phyloP scores from a whole-genome alignment of 2,329 filamentous ascomycete species.

The Coleophoma crateriformis region DNA sequence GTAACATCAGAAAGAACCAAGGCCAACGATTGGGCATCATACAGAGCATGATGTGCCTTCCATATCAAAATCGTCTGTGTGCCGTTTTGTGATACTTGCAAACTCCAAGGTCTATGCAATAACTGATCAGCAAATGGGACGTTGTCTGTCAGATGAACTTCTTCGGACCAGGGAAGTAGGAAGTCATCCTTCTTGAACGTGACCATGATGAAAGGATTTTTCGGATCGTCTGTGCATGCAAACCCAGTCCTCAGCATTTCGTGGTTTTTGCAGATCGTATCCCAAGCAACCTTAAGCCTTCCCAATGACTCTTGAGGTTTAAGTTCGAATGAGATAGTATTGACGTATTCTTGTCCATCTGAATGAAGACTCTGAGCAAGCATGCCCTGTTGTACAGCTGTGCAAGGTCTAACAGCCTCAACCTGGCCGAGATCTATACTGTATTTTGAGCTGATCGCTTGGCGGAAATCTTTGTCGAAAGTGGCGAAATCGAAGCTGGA shows the following conservation, averaged over 20 bases:
- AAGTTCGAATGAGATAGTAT: conserved; percentile 56
- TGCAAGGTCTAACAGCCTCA: conserved; percentile 68
- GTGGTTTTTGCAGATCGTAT: conserved; percentile 43
- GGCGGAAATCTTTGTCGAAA: conserved; percentile 41
- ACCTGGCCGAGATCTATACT: conserved; percentile 28
- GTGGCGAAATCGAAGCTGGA: conserved; percentile 38
- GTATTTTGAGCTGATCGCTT: conserved; percentile 18
- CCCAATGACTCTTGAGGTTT: conserved; percentile 30
- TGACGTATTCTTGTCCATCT: conserved; percentile 67
- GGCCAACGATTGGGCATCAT: conserved; percentile 73
- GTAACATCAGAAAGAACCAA: conserved; percentile 57
- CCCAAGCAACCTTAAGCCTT: conserved; percentile 54
- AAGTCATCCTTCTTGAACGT: conserved; percentile 39
- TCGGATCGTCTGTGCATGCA: conserved; percentile 49
- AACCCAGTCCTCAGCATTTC: conserved; percentile 77
- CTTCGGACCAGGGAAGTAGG: conserved; percentile 34
- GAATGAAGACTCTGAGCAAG: conserved; percentile 68
- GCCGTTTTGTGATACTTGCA: conserved; percentile 9
- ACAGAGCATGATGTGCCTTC: conserved; percentile 67
- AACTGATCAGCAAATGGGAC: conserved; percentile 2
- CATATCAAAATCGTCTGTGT: conserved; percentile 14
- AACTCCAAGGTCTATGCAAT: conserved; percentile 19
- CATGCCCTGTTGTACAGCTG: conserved; percentile 74
- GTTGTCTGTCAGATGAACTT: conserved; percentile 2
- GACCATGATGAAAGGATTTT: conserved; percentile 69